Base-by-base conservation (phyloP, 2,329 filamentous ascomycete species). In the Dactylellina drechsleri region DNA sequence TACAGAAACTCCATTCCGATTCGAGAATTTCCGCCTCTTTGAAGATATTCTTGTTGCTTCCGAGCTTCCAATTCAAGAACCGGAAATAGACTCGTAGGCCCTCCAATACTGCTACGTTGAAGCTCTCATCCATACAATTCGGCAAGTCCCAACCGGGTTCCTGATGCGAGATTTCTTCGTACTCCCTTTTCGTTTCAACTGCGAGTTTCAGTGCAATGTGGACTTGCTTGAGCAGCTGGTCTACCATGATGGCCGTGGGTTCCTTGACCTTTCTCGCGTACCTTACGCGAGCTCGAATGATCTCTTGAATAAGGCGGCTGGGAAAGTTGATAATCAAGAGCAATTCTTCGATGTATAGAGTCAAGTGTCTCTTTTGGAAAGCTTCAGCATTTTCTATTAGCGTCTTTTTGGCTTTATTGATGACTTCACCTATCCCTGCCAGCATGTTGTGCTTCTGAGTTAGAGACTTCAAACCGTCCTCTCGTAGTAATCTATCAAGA, bases 1-100 rank as follows among this genome's bases (percentile, higher is more conserved):
- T 98, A 62, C 92, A 96, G 80, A 98, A 98, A 68, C 93, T 92
- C 95, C 95, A 99, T 82, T 99, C 95, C 80, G 97, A 93, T 81
- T 97, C 96, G 56, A 99, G 84, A 77, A 99, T 91, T 84, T 99
- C 95, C 5, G 95, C 95, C 82, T 99, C 95, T 81, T 98, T 98
- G 86, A 99, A 99, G 0, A 93, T 97, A 83, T 98, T 99, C 82
- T 97, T 98, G 84, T 98, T 98, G 66, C 93, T 92, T 79, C 91
- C 93, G 62, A 99, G 85, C 82, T 98, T 98, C 92, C 93, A 98
- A 81, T 98, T 97, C 52, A 99, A 85, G 87, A 99, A 93, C 82
- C 94, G 95, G 86, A 99, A 99, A 83, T 99, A 99, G 82, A 97
- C 98, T 81, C 94, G 96, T 78, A 99, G 85, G 0, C 94, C 93